Base-by-base conservation (phyloP, 2,329 filamentous ascomycete species). In the Ilyonectria mors-panacis region DNA sequence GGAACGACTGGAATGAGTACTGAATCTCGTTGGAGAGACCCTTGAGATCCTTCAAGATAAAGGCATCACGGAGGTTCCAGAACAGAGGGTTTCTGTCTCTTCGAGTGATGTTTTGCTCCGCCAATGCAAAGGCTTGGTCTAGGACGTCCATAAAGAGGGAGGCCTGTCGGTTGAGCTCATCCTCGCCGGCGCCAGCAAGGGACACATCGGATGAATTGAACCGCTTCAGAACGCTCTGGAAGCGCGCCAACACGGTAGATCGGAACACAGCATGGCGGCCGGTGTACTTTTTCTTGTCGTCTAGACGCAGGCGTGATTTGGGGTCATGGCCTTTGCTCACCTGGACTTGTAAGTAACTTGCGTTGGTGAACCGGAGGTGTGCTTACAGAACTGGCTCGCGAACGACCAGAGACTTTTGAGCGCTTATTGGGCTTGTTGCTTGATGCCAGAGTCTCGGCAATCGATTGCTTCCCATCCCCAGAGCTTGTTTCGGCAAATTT, bases 1-100 rank as follows among this genome's bases (percentile, higher is more conserved):
- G 81, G 70, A 91, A 90, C 42, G 87, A 89, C 73, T 91, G 90
- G 77, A 96, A 94, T 35, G 88, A 83, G 74, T 91, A 92, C 66
- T 87, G 86, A 42, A 97, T 70, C 73, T 92, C 88, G n/a, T 80
- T 79, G 8, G 75, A 75, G 30, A 94, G 79, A 2, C 86, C 88
- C 7, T 70, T 72, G 3, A 85, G 55, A 45, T 91, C 89, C 9
- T 76, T 81, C 6, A 81, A 76, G 47, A 91, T 81, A 74, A 91
- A 93, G 2, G 88, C 87, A 59, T 88, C 84, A 65, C 88, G 87
- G 63, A 94, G 78, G 55, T 83, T 82, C 83, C 83, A 88, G 76
- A 89, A 90, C 1, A 90, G 76, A 0, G 86, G 86, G 70, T 90
- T 90, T 8, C 83, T 80, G 23, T 76, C 73, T 26, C 81, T 81